phyloP scores from a whole-genome alignment of 305 asterid genomes.

The Plantago coronopus region DNA sequence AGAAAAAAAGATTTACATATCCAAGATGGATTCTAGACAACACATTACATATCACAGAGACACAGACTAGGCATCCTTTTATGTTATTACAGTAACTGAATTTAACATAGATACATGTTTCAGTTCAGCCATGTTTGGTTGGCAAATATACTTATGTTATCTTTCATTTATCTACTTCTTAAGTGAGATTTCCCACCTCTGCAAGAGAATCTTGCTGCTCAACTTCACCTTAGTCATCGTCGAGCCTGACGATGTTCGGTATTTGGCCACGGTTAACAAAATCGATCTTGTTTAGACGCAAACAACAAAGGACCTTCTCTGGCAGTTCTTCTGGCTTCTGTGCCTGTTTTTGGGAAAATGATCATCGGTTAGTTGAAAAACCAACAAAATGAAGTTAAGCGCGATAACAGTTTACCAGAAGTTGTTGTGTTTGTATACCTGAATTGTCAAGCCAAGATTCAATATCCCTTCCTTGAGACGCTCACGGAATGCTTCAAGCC shows the following conservation, averaged over 20 bases:
- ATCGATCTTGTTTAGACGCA: conserved; percentile 81
- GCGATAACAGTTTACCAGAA: not conserved
- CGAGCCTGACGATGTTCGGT: conserved; percentile 63
- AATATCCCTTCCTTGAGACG: conserved; percentile 66
- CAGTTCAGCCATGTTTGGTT: conserved; percentile 12
- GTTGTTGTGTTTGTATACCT: conserved; percentile 46
- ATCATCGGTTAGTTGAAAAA: conserved; percentile 5
- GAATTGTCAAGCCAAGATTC: conserved; percentile 83
- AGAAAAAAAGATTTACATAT: conserved; percentile 21
- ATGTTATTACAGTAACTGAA: conserved; percentile 16
- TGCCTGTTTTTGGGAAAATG: conserved; percentile 44
- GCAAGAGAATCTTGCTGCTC: not conserved
- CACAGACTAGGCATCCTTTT: conserved; percentile 6
- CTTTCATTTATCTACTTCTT: not conserved
- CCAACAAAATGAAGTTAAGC: not conserved
- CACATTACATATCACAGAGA: conserved; percentile 1
- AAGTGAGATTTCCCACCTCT: not conserved
- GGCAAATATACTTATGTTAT: conserved; percentile 12
- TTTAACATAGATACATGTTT: conserved; percentile 19
- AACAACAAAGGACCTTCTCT: conserved; percentile 71
- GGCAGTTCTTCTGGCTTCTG: conserved; percentile 93
- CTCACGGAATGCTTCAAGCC: conserved; percentile 89
- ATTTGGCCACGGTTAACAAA: conserved; percentile 84
- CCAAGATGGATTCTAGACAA: conserved; percentile 18
- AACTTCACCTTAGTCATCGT: conserved; percentile 37